These are phyloP conservation scores for Epithele typhae DNA, from an alignment of 768 basidiomycete genomes.

Conservation along the genomic window DNA sequence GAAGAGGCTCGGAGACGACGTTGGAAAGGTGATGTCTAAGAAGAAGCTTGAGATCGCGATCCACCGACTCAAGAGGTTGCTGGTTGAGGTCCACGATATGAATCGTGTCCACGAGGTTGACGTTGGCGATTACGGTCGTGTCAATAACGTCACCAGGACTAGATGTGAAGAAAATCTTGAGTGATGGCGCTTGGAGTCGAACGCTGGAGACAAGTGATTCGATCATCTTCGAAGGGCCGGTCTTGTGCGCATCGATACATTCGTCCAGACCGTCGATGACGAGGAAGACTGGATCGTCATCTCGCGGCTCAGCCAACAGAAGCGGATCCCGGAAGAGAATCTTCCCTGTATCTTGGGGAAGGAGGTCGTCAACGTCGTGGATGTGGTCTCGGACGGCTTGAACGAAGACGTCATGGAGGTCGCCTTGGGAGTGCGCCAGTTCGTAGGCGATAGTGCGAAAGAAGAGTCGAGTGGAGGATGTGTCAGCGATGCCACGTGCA, in stretches of 20 bases:
- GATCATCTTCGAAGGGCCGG: background rate
- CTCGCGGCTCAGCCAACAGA: background rate
- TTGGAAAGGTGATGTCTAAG: too few relatives aligned
- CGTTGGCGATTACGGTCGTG: too few relatives aligned
- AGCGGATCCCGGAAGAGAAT: conserved; percentile 14
- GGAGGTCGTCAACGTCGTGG: background rate
- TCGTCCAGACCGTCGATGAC: conserved; percentile 37
- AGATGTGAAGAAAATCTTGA: too few relatives aligned
- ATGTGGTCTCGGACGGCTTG: background rate
- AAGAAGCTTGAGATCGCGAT: too few relatives aligned
- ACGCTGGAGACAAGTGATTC: background rate
- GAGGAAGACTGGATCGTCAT: conserved; percentile 20
- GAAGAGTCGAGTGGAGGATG: conserved; percentile 19
- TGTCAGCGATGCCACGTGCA: conserved; percentile 1
- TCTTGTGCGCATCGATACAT: conserved; percentile 17
- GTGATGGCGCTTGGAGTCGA: too few relatives aligned
- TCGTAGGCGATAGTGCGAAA: conserved; percentile 30
- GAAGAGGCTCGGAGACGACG: background rate
- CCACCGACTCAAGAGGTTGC: too few relatives aligned
- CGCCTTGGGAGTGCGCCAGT: conserved; percentile 18
- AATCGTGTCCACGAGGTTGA: too few relatives aligned
- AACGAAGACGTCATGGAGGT: conserved; percentile 6
- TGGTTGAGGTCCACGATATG: too few relatives aligned
- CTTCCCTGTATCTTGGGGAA: background rate
- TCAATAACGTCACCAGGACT: too few relatives aligned